Evolutionary conservation across 179 eudicot genomes (phyloP), one percentile per base, ranked within the genome.

Genomic region (Spergularia azorica): DNA sequence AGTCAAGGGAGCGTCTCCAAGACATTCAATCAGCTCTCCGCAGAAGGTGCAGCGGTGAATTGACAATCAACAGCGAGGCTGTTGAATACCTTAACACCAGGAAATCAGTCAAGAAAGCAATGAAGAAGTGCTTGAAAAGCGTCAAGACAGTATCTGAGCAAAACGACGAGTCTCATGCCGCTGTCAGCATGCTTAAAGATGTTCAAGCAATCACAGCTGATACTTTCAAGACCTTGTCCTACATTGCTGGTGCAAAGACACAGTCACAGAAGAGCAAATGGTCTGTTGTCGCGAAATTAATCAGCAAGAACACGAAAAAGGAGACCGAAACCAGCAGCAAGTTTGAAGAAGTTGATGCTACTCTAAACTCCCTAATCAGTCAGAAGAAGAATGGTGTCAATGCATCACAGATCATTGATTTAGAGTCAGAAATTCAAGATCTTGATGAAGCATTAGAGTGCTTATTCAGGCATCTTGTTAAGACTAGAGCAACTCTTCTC

Each of bases 401-500:
- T 18, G 61, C 39, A n/a, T 46, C 41, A 13, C 56, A 78, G 55
- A 73, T 75, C 1, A 78, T 85, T 70, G 20, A 59, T 46, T 9
- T 82, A 63, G 89, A 88, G 72, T 73, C 78, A 1, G 80, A 77
- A 67, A 74, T 88, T 46, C 79, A 86, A 72, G 87, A 78, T 59
- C 56, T 84, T 5, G 90, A 86, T 41, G 83, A 82, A 84, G 71
- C 7, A 50, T 41, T 86, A 48, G 85, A 86, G 52, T 56, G 77
- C 60, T 75, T 88, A 77, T 82, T 84, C 71, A 82, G 87, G 77
- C 81, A 79, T 79, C 74, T 86, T 36, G 77, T 88, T 17, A 84
- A 80, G 75, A 76, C 87, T 50, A 78, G 87, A 83, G 84, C 85
- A 48, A 82, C 85, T 69, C 81, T 86, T 43, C 89, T 88, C 41